These are phyloP conservation scores for Rosellinia necatrix DNA, from an alignment of 2,329 filamentous ascomycete genomes.

Conservation along the genomic window DNA sequence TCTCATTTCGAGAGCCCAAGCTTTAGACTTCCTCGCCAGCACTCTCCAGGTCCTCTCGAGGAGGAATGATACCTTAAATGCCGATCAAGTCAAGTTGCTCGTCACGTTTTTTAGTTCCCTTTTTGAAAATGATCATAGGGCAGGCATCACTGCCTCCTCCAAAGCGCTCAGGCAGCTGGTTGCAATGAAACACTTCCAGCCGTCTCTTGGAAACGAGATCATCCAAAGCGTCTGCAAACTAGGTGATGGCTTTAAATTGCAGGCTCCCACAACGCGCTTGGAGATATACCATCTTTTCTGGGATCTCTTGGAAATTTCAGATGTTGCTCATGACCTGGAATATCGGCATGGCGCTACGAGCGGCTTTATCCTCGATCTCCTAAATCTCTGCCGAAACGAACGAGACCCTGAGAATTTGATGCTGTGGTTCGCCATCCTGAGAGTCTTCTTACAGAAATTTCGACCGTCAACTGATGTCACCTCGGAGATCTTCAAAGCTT, in stretches of 20 bases:
- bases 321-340: constrained; percentile 50
- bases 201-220: constrained; percentile 53
- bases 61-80: constrained; percentile 47
- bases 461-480: constrained; percentile 51
- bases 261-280: constrained; percentile 55
- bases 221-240: constrained; percentile 55
- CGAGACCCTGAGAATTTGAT: constrained; percentile 62
- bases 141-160: constrained; percentile 59
- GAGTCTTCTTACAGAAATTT: constrained; percentile 51
- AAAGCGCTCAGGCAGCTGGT: constrained; percentile 56
- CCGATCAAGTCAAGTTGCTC: constrained; percentile 57
- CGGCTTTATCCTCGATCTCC: constrained; percentile 54
- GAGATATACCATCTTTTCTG: constrained; percentile 57
- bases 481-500: constrained; percentile 57
- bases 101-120: constrained; percentile 62
- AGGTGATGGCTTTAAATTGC: constrained; percentile 61
- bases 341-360: constrained; percentile 49
- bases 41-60: constrained; percentile 56
- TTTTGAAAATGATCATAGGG: constrained; percentile 63
- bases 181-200: constrained; percentile 56
- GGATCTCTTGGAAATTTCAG: constrained; percentile 49
- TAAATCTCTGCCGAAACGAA: constrained; percentile 58
- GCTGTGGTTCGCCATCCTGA: constrained; percentile 59
- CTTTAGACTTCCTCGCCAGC: constrained; percentile 60
- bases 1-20: constrained; percentile 59